These are phyloP conservation scores for Colletotrichum truncatum DNA, from an alignment of 2,329 filamentous ascomycete species.

Conservation along the genomic window DNA sequence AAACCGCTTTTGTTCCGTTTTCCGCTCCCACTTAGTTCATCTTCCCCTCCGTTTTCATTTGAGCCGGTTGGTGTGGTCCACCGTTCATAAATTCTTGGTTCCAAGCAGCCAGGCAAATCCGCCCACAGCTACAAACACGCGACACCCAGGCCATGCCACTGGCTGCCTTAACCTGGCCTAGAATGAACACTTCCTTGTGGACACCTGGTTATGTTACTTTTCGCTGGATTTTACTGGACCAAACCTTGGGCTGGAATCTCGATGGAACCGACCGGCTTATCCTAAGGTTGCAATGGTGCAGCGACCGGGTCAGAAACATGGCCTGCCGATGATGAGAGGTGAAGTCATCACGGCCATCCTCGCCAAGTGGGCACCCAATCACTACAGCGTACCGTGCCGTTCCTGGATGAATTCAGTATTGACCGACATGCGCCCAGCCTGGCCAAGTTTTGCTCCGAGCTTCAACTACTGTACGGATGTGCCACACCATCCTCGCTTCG, in stretches of 20 bases:
- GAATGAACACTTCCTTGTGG: background rate
- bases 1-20: slow-evolving; percentile 11
- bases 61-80: background rate
- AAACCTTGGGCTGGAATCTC: slow-evolving; percentile 3
- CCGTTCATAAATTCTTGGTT: background rate
- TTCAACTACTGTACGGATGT: background rate
- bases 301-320: slow-evolving; percentile 5
- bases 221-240: background rate
- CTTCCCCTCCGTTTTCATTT: slow-evolving; percentile 4
- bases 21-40: background rate
- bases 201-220: too few relatives aligned
- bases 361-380: slow-evolving; percentile 21
- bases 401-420: slow-evolving; percentile 26
- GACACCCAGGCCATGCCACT: too few relatives aligned
- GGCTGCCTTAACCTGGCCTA: too few relatives aligned
- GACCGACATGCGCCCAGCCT: slow-evolving; percentile 13
- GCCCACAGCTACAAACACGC: background rate
- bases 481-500: background rate
- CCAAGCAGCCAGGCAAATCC: background rate
- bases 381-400: slow-evolving; percentile 1
- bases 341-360: slow-evolving; percentile 28
- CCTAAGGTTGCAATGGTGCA: slow-evolving; percentile 1
- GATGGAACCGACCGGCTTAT: slow-evolving; percentile 9
- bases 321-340: slow-evolving; percentile 28
- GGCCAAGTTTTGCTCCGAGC: slow-evolving; percentile 23